Evolutionary conservation across 228 moss, liverwort and hornwort genomes (phyloP), one percentile per base, ranked within the genome.

Genomic region (Sphagnum magellanicum): DNA sequence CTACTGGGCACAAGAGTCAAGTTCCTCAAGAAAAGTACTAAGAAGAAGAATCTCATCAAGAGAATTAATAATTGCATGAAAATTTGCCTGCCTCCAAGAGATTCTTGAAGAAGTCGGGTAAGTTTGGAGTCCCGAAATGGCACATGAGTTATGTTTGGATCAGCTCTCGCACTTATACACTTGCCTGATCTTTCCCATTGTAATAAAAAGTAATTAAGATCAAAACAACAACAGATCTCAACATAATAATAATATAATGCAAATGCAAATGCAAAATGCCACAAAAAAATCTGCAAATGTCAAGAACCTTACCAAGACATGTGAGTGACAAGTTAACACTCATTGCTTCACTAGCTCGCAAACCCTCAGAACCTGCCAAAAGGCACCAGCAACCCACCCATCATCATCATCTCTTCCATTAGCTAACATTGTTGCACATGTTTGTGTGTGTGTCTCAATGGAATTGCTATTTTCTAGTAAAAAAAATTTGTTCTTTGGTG

Each of bases 101-200:
- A 94, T 75, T 94, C 94, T 85, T 94, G 94, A 71, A 94, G 81
- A 47, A 94, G 91, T 48, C 91, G 86, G 60, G 94, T 94, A 52
- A 94, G 81, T 75, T 94, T 94, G 8, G 94, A 94, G 74, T 94
- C 94, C 10, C 94, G 89, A 68, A 94, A 94, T 6, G 94, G 94
- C 68, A 94, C 90, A 15, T 91, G 94, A 7, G 90, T 91, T 65
- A 79, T 79, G 66, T 81, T 90, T 62, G 91, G 91, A 79, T 91
- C 91, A 16, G 94, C 94, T 73, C 94, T 90, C 60, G 94, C 94
- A 80, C 90, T 88, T 5, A 94, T 94, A 51, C 94, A 94, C 71
- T 94, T 94, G 57, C 94, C 93, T 93, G 84, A 55, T 55, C 55
- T 55, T 55, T 12, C 8, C 8, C 12, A 12, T 55, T 55, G 55